Base-by-base conservation (phyloP, 768 basidiomycete species). In the Mycena alexandri region DNA sequence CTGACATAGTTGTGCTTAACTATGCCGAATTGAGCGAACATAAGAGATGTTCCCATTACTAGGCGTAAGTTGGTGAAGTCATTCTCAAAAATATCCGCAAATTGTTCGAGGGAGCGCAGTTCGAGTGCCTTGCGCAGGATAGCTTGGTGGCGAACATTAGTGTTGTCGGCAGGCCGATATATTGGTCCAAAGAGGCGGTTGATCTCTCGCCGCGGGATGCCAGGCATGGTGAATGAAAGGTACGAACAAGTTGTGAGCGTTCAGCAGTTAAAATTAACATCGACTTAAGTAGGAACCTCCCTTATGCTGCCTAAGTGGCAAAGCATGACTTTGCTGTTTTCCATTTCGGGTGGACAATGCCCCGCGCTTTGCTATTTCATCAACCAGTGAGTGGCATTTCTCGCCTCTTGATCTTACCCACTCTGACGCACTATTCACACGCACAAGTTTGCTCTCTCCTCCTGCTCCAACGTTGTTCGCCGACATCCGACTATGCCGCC, bases 111-210 rank as follows among this genome's bases (percentile, higher is more conserved):
- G 8, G 21, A 19, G 11, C 21, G 24, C 5, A 51, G 19, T 22
- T 63, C 52, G 42, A 63, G 2, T 16, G 41, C 48, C n/a, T 62
- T 62, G 25, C 61, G 61, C 25, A 53, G 2, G 17, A 52, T 2
- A 17, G 43, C 41, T 11, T 21, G 41, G 24, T 53, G 50, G 52
- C 61, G 61, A 46, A 53, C 24, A n/a, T 53, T 66, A 3, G 51
- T 47, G 5, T 54, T 59, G 25, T 5, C 46, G 19, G n/a, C 55
- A 8, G 63, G 65, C 44, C 34, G 51, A 50, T 60, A 12, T 7
- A 50, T 9, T 1, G 43, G 7, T 8, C 52, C 52, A 34, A 52
- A 55, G 16, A 55, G 43, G 16, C 52, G 52, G 19, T 21, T 22
- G 17, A 17, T 36, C 33, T 59, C 57, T 24, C 19, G 25, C 22